Evolutionary conservation across 2,329 filamentous ascomycete species (phyloP), one percentile per base, ranked within the genome.

Genomic region (Aspergillus floridensis): DNA sequence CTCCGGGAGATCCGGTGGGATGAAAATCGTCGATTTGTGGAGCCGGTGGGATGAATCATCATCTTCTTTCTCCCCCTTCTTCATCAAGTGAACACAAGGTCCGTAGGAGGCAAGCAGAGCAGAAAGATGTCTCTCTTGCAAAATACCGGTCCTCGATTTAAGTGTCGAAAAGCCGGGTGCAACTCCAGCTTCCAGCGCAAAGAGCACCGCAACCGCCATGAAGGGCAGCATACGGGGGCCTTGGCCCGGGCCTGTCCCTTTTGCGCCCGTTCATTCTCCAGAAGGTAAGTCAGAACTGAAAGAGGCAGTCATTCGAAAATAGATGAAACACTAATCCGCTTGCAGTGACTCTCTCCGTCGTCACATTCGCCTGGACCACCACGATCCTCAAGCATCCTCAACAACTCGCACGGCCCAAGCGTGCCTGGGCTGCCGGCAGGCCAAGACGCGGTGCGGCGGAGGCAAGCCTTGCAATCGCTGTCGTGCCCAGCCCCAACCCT

Each of bases 291-390:
- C 2, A 44, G 19, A 19, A 5, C 8, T 22, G 22, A 1, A 22
- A 22, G 22, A 22, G 22, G 22, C 22, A 22, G 4, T 5, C 22
- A 22, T 22, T 22, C 4, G 22, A 22, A 4, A 4, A 22, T 22
- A 4, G 4, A 22, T 22, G 22, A 22, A 22, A 22, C 8, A 10
- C 49, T 48, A 10, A 35, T 4, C 11, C 2, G 2, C 10, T 4
- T 4, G 5, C 35, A 61, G 59, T 31, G 66, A 68, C 41, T 64
- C 64, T 2, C 62, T 66, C 10, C 56, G 64, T 16, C 62, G 62
- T 8, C 66, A 68, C 56, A 57, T 64, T 11, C 62, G 62, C 24
- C 57, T 46, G n/a, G 57, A 65, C 51, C 66, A 68, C 35, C 24
- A 57, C 31, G 35, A 58, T 14, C 49, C 52, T 12, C 55, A 62